A percentile compares a stretch with the other conserved stretches of the same genome.
Evolutionary conservation across 192 early-diverging fungal genomes (phyloP).

Genomic region (Lunasporangiospora selenospora): DNA sequence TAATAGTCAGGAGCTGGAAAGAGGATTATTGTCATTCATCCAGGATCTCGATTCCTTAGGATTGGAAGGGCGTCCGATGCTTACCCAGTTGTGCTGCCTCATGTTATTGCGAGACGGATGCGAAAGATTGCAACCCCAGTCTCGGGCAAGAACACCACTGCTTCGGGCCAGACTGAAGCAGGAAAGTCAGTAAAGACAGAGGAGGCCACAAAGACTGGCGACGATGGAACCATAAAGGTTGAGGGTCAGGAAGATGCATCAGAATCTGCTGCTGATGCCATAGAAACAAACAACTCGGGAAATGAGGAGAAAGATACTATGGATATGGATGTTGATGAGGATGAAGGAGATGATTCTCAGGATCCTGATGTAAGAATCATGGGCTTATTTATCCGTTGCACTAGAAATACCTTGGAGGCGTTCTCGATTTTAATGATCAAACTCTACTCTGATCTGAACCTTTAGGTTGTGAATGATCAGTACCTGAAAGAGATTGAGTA

Average conservation of each 20-base stretch:
- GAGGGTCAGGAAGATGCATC: not conserved
- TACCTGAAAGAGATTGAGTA: slow-evolving; percentile 62
- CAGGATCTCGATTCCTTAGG: slow-evolving; percentile 82
- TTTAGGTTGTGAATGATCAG: slow-evolving; percentile 33
- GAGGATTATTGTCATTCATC: slow-evolving; percentile 86
- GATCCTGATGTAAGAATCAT: slow-evolving; percentile 14
- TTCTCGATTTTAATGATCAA: not conserved
- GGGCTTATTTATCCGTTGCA: not conserved
- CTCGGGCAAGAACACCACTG: not conserved
- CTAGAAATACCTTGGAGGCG: not conserved
- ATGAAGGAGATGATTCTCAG: slow-evolving; percentile 21
- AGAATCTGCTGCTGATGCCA: not conserved
- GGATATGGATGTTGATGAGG: slow-evolving; percentile 35
- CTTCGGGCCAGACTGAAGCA: not conserved
- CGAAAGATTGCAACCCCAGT: not conserved
- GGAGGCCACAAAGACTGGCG: not conserved
- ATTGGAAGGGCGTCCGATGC: slow-evolving; percentile 87
- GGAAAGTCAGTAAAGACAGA: not conserved
- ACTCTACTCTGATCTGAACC: not conserved
- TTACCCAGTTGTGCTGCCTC: slow-evolving; percentile 76
- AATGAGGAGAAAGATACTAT: slow-evolving; percentile 21
- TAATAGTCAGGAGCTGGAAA: slow-evolving; percentile 25
- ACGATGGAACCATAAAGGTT: not conserved
- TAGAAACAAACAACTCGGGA: slow-evolving; percentile 8
- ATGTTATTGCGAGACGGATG: slow-evolving; percentile 78